These are phyloP conservation scores for Sarocladium kiliense DNA, from an alignment of 2,329 filamentous ascomycete species.

Conservation along the genomic window DNA sequence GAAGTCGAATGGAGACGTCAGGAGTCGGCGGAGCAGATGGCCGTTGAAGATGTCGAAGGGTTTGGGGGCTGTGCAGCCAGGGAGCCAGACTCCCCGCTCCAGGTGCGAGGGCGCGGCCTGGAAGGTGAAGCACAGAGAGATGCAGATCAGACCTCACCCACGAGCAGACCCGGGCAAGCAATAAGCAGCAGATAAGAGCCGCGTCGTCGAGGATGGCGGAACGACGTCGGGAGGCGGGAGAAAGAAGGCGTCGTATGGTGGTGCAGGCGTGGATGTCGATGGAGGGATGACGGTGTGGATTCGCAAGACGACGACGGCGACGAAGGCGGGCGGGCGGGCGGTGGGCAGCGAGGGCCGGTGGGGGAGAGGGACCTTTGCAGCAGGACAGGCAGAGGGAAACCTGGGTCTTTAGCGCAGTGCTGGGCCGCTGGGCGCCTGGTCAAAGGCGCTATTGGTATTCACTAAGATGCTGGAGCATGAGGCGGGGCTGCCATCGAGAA, in stretches of 20 bases:
- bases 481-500: not conserved
- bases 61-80: constrained; percentile 9
- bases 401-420: not conserved
- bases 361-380: not conserved
- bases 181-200: not conserved
- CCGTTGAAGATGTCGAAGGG: constrained; percentile 4
- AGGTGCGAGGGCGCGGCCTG: not conserved
- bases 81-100: constrained; percentile 9
- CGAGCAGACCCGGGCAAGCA: not conserved
- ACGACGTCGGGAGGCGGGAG: not conserved
- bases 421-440: not conserved
- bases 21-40: not conserved
- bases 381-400: not conserved
- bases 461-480: not conserved
- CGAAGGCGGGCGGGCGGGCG: constrained; percentile 1
- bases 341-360: not conserved
- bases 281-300: constrained; percentile 9
- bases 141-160: not conserved
- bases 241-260: constrained; percentile 2
- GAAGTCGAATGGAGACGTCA: not conserved
- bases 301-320: constrained; percentile 1
- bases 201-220: not conserved
- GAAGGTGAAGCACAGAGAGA: not conserved
- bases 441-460: not conserved
- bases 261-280: not conserved